Conservation (phyloP, 257 asterid genomes). For the Solanum stenotomum region DNA sequence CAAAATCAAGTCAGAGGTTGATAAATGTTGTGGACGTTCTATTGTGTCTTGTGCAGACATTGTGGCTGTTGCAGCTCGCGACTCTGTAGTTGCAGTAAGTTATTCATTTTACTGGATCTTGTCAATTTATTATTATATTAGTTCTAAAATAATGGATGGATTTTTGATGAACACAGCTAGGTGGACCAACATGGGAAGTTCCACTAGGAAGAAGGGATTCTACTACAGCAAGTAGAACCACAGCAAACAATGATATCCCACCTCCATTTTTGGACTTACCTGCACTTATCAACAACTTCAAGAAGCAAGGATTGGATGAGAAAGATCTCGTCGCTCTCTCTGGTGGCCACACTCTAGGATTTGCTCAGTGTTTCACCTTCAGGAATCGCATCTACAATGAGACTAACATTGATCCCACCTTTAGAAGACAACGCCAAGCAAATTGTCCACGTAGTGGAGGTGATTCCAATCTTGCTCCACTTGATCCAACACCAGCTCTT, state of each 20-base stretch:
- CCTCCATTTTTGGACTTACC: no score
- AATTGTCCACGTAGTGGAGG: slow-evolving; percentile 33
- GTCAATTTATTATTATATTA: not conserved
- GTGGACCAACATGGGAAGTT: slow-evolving; percentile 45
- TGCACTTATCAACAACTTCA: no score
- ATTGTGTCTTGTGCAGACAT: not conserved
- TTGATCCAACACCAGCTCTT: no score
- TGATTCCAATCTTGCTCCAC: slow-evolving; percentile 23
- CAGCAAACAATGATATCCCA: no score
- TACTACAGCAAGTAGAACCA: slow-evolving; percentile 21
- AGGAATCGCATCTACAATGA: slow-evolving; percentile 21
- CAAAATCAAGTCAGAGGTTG: slow-evolving; percentile 2
- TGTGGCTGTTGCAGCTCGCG: slow-evolving; percentile 1
- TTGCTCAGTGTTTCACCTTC: slow-evolving; percentile 26
- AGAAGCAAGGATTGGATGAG: slow-evolving; percentile 21
- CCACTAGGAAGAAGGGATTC: slow-evolving; percentile 44
- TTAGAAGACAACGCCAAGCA: slow-evolving; percentile 4
- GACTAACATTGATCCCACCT: slow-evolving; percentile 15
- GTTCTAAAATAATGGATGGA: no score
- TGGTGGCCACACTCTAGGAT: slow-evolving; percentile 40
- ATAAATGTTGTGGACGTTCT: not conserved
- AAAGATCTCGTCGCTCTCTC: slow-evolving; percentile 40
- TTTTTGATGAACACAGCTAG: slow-evolving; percentile 21
- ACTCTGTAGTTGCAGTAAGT: slow-evolving; percentile 29
- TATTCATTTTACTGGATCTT: no score